Conservation (phyloP, 805 yeast species). For the Nakazawaea pomicola region DNA sequence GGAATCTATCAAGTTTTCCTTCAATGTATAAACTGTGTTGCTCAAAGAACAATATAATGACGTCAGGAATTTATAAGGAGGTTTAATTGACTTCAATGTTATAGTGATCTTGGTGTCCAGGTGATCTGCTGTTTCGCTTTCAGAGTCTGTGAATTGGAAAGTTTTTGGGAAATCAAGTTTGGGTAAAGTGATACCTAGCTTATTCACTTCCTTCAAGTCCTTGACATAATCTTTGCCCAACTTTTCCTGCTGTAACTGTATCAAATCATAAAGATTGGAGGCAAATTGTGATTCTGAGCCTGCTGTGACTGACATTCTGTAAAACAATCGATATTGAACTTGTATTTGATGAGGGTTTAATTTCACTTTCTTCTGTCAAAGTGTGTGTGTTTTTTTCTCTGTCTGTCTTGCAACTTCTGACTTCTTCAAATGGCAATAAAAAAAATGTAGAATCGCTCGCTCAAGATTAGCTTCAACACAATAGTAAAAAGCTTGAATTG, state of each 20-base stretch:
- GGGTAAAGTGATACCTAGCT: conserved; percentile 10
- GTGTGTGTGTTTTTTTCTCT: neutral
- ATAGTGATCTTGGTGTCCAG: conserved; percentile 17
- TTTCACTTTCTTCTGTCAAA: too few species aligned
- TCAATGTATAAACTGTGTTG: conserved; percentile 30
- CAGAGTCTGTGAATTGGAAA: conserved; percentile 1
- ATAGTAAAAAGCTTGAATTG: too few species aligned
- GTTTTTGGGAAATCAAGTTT: conserved; percentile 3
- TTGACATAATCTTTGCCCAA: neutral
- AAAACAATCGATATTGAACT: too few species aligned
- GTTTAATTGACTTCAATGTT: conserved; percentile 36
- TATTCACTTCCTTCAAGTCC: conserved; percentile 9
- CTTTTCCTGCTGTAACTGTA: conserved; percentile 4
- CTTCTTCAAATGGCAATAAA: neutral
- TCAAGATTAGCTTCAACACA: too few species aligned
- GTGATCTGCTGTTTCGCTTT: neutral
- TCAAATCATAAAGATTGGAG: conserved; percentile 4
- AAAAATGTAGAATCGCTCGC: neutral
- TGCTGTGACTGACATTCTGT: conserved; percentile 1
- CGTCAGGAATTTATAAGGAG: conserved; percentile 35
- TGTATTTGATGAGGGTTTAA: too few species aligned
- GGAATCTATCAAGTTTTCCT: conserved; percentile 27
- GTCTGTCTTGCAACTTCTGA: neutral
- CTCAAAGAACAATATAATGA: conserved; percentile 23
- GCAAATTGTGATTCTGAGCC: conserved; percentile 8